These are phyloP conservation scores for Amniculicola lignicola DNA, from an alignment of 495 filamentous ascomycete genomes.

Conservation along the genomic window DNA sequence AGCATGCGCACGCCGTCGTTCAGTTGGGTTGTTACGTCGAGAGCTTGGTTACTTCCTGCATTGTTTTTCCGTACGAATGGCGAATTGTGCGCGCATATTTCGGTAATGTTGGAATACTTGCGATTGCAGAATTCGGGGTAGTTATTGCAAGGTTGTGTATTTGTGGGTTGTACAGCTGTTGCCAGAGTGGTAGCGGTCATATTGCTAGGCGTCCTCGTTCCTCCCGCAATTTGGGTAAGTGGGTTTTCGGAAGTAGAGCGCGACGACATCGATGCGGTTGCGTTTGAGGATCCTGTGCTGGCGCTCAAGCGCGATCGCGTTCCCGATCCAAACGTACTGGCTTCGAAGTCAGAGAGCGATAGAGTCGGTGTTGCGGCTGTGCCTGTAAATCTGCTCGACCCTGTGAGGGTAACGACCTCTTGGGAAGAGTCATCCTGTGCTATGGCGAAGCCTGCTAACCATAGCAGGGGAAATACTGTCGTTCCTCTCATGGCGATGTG, in stretches of 20 bases:
- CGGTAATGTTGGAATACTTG: constrained; percentile 84
- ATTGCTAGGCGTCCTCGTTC: constrained; percentile 15
- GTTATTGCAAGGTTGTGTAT: constrained; percentile 69
- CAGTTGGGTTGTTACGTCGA: constrained; percentile 68
- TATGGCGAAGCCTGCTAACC: constrained; percentile 4
- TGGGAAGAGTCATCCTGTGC: constrained; percentile 18
- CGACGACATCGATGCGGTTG: constrained; percentile 12
- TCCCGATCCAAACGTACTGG: constrained; percentile 9
- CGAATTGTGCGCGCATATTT: constrained; percentile 83
- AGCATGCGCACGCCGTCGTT: constrained; percentile 87
- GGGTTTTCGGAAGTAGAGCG: not conserved
- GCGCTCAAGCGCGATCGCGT: constrained; percentile 5
- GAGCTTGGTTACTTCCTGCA: constrained; percentile 72
- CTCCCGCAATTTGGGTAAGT: constrained; percentile 17
- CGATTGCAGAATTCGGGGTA: constrained; percentile 79
- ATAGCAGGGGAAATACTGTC: too few relatives aligned
- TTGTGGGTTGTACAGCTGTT: constrained; percentile 32
- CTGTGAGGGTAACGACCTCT: constrained; percentile 10
- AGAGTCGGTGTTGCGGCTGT: constrained; percentile 22
- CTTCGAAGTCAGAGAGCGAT: constrained; percentile 25
- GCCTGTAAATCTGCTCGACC: constrained; percentile 10
- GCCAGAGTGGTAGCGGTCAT: constrained; percentile 22
- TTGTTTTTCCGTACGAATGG: constrained; percentile 70
- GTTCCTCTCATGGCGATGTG: too few relatives aligned
- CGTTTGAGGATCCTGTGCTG: constrained; percentile 13